phyloP scores from a whole-genome alignment of 208 protist species.

The Trypanosomatidae sp. region DNA sequence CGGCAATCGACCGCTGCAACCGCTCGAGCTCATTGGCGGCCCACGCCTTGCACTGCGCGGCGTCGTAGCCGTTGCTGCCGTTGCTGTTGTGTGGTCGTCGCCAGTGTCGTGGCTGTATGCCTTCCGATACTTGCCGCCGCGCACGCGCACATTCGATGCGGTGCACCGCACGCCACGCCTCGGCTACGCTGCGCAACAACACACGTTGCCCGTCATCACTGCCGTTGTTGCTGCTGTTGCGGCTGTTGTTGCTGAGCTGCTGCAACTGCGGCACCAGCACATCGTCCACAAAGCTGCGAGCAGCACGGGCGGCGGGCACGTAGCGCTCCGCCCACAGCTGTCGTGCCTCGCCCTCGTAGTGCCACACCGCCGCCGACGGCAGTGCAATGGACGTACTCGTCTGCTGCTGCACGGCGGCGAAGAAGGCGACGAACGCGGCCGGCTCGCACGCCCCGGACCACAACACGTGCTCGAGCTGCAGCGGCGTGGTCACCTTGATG shows the following conservation, averaged over 20 bases:
- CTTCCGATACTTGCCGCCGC: constrained; percentile 30
- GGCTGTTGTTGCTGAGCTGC: no score
- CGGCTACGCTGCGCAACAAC: constrained; percentile 26
- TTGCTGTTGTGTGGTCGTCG: no score
- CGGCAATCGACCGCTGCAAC: constrained; percentile 28
- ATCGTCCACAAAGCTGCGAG: constrained; percentile 39
- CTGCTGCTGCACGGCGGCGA: constrained; percentile 52
- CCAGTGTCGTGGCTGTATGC: no score
- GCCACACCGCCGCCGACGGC: constrained; percentile 61
- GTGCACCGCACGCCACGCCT: constrained; percentile 24
- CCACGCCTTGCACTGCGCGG: constrained; percentile 24
- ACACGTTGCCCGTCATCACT: constrained; percentile 11
- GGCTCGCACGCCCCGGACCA: constrained; percentile 13
- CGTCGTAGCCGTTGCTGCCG: constrained; percentile 1
- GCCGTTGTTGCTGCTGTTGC: no score
- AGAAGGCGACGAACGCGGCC: constrained; percentile 50
- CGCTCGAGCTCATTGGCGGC: constrained; percentile 29
- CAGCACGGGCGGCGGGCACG: constrained; percentile 31
- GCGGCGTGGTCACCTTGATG: constrained; percentile 47
- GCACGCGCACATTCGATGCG: constrained; percentile 23
- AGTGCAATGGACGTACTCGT: constrained; percentile 56
- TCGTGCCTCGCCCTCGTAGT: constrained; percentile 55
- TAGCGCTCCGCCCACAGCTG: constrained; percentile 66
- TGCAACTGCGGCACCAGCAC: constrained; percentile 21
- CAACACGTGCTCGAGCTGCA: constrained; percentile 58